phyloP scores from a whole-genome alignment of 2,329 filamentous ascomycete genomes.

The Arthrobotrys megalospora region DNA sequence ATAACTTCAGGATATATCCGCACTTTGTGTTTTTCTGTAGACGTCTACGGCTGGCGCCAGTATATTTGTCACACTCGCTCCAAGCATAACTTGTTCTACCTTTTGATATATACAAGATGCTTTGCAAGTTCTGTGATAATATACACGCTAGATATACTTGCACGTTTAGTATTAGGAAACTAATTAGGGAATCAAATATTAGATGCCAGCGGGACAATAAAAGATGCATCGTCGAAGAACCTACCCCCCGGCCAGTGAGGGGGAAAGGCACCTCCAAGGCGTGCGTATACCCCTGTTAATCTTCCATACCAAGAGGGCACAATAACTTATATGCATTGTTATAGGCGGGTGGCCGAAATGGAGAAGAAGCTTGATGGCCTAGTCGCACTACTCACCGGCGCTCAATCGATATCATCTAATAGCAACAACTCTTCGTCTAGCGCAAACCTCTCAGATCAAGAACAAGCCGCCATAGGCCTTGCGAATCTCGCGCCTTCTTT shows the following conservation, averaged over 20 bases:
- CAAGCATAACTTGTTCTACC: slow-evolving; percentile 20
- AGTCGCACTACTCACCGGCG: slow-evolving; percentile 55
- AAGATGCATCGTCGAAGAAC: slow-evolving; percentile 58
- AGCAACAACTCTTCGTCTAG: slow-evolving; percentile 59
- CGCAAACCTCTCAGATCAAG: slow-evolving; percentile 59
- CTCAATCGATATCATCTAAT: slow-evolving; percentile 46
- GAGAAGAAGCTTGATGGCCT: slow-evolving; percentile 65
- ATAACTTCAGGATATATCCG: slow-evolving; percentile 8
- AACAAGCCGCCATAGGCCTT: slow-evolving; percentile 65
- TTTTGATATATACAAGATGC: slow-evolving; percentile 32
- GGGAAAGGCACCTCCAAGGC: slow-evolving; percentile 69
- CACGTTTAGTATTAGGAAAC: slow-evolving; percentile 53
- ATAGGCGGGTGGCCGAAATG: slow-evolving; percentile 66
- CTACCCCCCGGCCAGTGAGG: slow-evolving; percentile 66
- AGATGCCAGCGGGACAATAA: slow-evolving; percentile 59
- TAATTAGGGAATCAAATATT: slow-evolving; percentile 57
- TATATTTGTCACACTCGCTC: background rate
- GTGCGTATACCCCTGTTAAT: slow-evolving; percentile 66
- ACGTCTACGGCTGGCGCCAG: slow-evolving; percentile 31
- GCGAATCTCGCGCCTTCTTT: slow-evolving; percentile 53
- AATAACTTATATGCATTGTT: background rate
- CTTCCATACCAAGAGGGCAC: background rate
- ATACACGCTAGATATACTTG: slow-evolving; percentile 49
- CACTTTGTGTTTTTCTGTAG: slow-evolving; percentile 4
- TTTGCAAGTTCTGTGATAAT: slow-evolving; percentile 55